These are phyloP conservation scores for Hsuehochloa calcarea DNA, from an alignment of 176 grass and related monocot species.

Conservation along the genomic window DNA sequence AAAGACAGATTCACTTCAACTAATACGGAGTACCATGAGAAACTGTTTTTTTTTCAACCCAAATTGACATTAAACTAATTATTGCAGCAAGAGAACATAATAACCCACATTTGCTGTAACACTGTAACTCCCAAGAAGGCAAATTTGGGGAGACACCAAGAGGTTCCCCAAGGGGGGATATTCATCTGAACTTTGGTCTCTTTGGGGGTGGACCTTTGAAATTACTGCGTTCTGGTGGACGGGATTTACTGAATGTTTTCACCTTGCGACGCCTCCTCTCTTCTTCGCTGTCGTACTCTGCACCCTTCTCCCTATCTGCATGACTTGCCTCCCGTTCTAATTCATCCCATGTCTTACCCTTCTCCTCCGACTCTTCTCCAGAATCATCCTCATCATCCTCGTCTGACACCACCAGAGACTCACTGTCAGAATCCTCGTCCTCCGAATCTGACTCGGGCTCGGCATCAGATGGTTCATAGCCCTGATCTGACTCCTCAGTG, in stretches of 20 bases:
- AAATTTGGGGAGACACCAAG: not conserved
- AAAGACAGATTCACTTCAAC: not conserved
- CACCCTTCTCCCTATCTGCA: slow-evolving; percentile 44
- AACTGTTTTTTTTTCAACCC: not conserved
- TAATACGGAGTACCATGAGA: not conserved
- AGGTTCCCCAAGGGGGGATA: not conserved
- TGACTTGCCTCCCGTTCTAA: slow-evolving; percentile 50
- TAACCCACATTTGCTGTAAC: not conserved
- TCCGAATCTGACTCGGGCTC: slow-evolving; percentile 45
- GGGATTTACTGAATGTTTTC: slow-evolving; percentile 20
- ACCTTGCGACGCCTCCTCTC: slow-evolving; percentile 47
- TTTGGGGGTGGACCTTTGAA: not conserved
- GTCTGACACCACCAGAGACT: slow-evolving; percentile 44
- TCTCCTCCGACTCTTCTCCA: slow-evolving; percentile 54
- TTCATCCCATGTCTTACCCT: slow-evolving; percentile 64
- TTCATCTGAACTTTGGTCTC: not conserved
- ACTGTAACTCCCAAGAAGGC: not conserved
- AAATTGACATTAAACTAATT: not conserved
- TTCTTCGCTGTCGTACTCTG: slow-evolving; percentile 53
- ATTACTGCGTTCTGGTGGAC: slow-evolving; percentile 21
- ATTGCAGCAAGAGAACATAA: not conserved
- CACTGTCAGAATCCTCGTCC: slow-evolving; percentile 30
- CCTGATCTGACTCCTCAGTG: slow-evolving; percentile 53
- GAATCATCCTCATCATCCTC: slow-evolving; percentile 54
- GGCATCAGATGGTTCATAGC: slow-evolving; percentile 50